A percentile compares a stretch with the other conserved stretches of the same genome.
Conservation (phyloP, 164 flowering plant genomes). For the Magnolia sinica region DNA sequence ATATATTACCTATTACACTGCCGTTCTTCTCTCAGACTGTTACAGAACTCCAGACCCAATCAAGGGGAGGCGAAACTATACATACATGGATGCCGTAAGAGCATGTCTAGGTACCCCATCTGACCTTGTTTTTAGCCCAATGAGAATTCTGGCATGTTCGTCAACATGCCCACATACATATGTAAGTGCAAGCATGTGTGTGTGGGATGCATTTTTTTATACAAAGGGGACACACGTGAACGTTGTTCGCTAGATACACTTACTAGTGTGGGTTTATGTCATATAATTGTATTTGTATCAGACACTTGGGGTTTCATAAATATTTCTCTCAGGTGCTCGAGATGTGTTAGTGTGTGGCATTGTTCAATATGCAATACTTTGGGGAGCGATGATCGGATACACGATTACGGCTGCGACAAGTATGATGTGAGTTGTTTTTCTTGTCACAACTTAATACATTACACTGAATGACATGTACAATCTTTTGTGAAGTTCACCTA, state of each 20-base stretch:
- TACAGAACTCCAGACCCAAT: constrained; percentile 15
- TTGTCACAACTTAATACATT: neutral
- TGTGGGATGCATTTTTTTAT: neutral
- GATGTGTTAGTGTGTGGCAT: constrained; percentile 20
- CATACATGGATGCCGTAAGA: constrained; percentile 13
- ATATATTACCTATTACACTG: constrained; percentile 12
- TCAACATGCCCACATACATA: neutral
- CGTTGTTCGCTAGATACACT: too few species aligned
- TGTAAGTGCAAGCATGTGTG: neutral
- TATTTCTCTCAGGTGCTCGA: constrained; percentile 20
- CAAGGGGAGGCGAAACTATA: constrained; percentile 10
- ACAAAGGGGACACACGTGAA: neutral
- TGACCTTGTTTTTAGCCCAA: neutral
- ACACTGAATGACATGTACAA: neutral
- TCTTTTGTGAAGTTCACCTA: neutral
- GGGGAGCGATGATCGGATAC: constrained; percentile 35
- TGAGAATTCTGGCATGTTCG: neutral
- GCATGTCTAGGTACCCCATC: constrained; percentile 7
- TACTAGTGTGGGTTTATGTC: neutral
- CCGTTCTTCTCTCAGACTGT: constrained; percentile 16
- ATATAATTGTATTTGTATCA: neutral
- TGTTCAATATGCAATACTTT: constrained; percentile 23
- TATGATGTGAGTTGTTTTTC: constrained; percentile 26
- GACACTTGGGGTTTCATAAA: neutral
- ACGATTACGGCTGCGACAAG: constrained; percentile 31